Evolutionary conservation across 2,329 filamentous ascomycete species (phyloP).

Genomic region (Aspergillus japonicus): DNA sequence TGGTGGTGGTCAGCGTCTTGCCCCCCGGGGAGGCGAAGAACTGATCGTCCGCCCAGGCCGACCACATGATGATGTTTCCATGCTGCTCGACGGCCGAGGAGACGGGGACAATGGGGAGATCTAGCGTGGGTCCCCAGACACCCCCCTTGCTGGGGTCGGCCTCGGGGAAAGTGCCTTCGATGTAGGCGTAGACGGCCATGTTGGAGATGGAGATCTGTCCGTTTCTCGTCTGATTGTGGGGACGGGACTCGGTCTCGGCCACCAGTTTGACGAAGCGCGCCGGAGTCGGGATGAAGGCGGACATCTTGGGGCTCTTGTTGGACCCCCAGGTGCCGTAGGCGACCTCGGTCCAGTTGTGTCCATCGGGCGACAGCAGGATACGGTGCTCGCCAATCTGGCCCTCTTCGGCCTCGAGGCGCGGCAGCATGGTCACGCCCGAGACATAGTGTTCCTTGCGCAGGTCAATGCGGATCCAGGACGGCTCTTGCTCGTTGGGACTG

Average conservation of each 20-base stretch:
- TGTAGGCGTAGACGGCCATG: conserved; percentile 4
- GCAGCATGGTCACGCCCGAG: conserved; percentile 19
- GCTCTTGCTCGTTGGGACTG: not conserved
- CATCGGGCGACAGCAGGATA: conserved; percentile 6
- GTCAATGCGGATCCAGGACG: conserved; percentile 9
- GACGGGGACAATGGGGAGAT: conserved; percentile 29
- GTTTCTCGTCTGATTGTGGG: not conserved
- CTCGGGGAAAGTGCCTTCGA: conserved; percentile 11
- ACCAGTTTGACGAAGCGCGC: conserved; percentile 16
- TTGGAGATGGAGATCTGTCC: conserved; percentile 1
- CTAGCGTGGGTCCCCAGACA: conserved; percentile 27
- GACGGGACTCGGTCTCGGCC: not conserved
- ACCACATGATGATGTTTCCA: conserved; percentile 17
- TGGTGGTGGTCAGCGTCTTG: conserved; percentile 20
- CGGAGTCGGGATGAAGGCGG: conserved; percentile 16
- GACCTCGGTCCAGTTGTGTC: conserved; percentile 15
- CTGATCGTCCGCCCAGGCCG: conserved; percentile 19
- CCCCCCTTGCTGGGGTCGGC: conserved; percentile 18
- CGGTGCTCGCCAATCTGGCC: conserved; percentile 16
- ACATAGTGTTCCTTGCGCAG: conserved; percentile 15
- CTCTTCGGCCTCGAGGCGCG: conserved; percentile 6
- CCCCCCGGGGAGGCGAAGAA: conserved; percentile 19
- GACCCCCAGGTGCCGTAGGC: conserved; percentile 23
- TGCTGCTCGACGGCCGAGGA: conserved; percentile 20
- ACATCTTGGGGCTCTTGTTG: conserved; percentile 20